Evolutionary conservation across 169 alveolate genomes (phyloP).

Genomic region (Neospora caninum): DNA sequence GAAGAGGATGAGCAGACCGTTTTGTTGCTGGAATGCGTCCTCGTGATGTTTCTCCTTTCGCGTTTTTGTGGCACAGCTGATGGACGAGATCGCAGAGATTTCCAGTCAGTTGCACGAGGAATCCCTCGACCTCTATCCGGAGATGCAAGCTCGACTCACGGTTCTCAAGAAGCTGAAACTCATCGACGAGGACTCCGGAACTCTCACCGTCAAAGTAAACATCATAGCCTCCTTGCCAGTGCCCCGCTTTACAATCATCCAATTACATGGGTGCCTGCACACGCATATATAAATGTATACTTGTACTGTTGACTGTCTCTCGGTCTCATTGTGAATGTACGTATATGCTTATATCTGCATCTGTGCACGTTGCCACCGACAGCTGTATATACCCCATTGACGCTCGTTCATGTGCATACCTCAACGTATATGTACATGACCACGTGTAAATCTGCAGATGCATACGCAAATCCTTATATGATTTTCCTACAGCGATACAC

Average conservation of each 20-base stretch:
- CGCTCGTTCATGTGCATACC: no score
- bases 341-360: no score
- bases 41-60: not conserved
- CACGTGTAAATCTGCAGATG: no score
- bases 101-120: slow-evolving; percentile 15
- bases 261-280: not conserved
- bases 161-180: not conserved
- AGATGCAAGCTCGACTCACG: slow-evolving; percentile 31
- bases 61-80: not conserved
- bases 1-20: not conserved
- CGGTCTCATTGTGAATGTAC: not conserved
- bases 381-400: no score
- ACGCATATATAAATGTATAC: not conserved
- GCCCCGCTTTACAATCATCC: not conserved
- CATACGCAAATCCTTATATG: no score
- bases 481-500: not conserved
- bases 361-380: no score
- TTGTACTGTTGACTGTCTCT: not conserved
- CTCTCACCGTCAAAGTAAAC: slow-evolving; percentile 25
- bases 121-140: slow-evolving; percentile 44
- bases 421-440: no score
- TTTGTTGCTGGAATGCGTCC: no score
- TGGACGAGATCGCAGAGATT: not conserved
- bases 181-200: not conserved
- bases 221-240: no score